phyloP scores from a whole-genome alignment of 2,329 filamentous ascomycete genomes.

The Onygenales sp. region DNA sequence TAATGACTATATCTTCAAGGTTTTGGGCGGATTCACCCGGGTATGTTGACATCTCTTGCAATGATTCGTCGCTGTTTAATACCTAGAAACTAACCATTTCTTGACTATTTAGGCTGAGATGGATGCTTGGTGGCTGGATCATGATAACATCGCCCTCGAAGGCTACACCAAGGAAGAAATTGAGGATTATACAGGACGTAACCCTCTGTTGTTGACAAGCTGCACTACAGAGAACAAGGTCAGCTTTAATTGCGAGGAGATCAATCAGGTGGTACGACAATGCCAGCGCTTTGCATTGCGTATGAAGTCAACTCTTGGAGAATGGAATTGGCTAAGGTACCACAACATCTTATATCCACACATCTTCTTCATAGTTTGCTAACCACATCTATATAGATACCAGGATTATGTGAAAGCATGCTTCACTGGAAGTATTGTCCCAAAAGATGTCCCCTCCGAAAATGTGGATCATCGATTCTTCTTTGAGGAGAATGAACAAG shows the following conservation, averaged over 20 bases:
- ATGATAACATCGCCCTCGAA: background rate
- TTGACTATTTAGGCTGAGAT: background rate
- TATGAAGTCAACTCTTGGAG: background rate
- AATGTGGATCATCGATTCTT: conserved; percentile 1
- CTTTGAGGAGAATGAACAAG: background rate
- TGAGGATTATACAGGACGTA: background rate
- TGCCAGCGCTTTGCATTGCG: background rate
- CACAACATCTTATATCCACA: background rate
- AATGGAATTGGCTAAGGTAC: background rate
- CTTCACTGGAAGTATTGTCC: background rate
- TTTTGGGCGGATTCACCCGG: background rate
- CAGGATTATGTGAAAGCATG: background rate
- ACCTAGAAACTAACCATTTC: background rate
- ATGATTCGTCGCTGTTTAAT: background rate
- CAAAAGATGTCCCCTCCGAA: background rate
- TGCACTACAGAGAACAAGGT: background rate
- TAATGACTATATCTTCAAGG: background rate
- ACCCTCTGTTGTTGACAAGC: background rate
- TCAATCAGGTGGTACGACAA: background rate
- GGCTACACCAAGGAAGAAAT: background rate
- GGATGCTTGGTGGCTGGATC: background rate
- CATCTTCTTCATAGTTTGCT: too few relatives aligned
- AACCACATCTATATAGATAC: background rate
- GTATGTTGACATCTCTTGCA: background rate
- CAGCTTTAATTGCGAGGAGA: background rate